Evolutionary conservation across 371 early-diverging fungal genomes (phyloP).

Genomic region (Mucor ambiguus): DNA sequence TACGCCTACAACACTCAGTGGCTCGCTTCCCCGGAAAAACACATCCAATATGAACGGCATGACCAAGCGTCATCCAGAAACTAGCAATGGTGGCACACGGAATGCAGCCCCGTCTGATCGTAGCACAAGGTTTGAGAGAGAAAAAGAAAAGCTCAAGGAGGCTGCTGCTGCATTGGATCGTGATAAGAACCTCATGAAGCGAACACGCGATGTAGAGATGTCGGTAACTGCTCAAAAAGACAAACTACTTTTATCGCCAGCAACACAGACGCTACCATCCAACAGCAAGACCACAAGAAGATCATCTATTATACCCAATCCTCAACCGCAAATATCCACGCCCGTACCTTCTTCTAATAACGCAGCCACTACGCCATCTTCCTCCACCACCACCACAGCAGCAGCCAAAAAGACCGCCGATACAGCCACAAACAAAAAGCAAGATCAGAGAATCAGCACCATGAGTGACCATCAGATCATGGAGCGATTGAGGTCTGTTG

Average conservation of each 20-base stretch:
- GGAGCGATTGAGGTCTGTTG: slow-evolving; percentile 75
- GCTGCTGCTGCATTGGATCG: slow-evolving; percentile 28
- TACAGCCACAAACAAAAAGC: slow-evolving; percentile 13
- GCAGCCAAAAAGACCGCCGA: neutral
- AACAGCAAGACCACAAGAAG: neutral
- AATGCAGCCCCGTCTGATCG: slow-evolving; percentile 7
- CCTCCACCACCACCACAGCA: neutral
- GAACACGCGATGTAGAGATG: slow-evolving; percentile 2
- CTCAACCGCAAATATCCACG: slow-evolving; percentile 33
- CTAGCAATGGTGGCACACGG: neutral
- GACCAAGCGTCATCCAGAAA: slow-evolving; percentile 6
- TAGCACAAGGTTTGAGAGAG: slow-evolving; percentile 24
- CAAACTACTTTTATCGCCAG: neutral
- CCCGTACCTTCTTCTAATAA: slow-evolving; percentile 27
- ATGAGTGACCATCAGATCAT: slow-evolving; percentile 89
- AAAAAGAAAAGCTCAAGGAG: slow-evolving; percentile 31
- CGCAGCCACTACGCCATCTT: neutral
- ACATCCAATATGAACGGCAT: neutral
- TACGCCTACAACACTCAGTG: slow-evolving; percentile 9
- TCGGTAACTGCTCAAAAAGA: neutral
- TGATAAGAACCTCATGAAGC: slow-evolving; percentile 17
- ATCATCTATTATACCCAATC: slow-evolving; percentile 14
- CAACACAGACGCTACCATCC: neutral
- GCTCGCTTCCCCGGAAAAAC: slow-evolving; percentile 15
- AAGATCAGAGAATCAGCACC: slow-evolving; percentile 71